Evolutionary conservation across 371 early-diverging fungal species (phyloP).

Genomic region (Mucor plumbeus): DNA sequence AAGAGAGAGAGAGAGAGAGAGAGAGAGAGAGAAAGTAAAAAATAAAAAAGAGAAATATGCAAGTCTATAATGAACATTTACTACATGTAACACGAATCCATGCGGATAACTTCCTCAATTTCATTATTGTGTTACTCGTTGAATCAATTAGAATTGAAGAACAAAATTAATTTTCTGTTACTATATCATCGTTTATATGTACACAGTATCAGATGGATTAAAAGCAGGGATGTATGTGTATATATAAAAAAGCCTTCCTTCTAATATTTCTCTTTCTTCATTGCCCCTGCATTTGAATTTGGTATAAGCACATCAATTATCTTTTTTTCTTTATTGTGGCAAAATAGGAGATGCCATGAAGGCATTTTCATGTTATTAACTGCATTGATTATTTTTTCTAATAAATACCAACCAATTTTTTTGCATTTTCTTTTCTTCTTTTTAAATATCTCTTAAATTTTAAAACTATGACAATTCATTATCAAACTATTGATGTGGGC

Average conservation of each 20-base stretch:
- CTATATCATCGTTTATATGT: not conserved
- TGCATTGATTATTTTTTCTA: slow-evolving; percentile 3
- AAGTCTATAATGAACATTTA: slow-evolving; percentile 1
- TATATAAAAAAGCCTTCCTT: not conserved
- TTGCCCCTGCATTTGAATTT: too few species aligned
- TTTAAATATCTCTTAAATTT: not conserved
- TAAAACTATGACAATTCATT: slow-evolving; percentile 9
- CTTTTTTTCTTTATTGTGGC: not conserved
- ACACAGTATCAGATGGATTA: not conserved
- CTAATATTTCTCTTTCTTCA: not conserved
- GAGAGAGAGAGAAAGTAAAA: too few species aligned
- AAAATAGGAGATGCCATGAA: not conserved
- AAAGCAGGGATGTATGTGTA: not conserved
- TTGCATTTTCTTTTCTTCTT: not conserved
- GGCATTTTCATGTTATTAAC: slow-evolving; percentile 1
- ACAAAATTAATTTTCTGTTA: not conserved
- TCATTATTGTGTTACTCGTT: slow-evolving; percentile 7
- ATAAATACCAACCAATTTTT: slow-evolving; percentile 8
- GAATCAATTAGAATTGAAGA: not conserved
- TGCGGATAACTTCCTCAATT: slow-evolving; percentile 13
- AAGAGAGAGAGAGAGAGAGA: not conserved
- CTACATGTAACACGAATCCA: slow-evolving; percentile 2
- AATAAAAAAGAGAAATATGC: not conserved
- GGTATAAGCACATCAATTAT: too few species aligned
- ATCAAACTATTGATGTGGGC: slow-evolving; percentile 21